Evolutionary conservation across 2,329 filamentous ascomycete species (phyloP), one percentile per base, ranked within the genome.

Genomic region (Lachnellula cervina): DNA sequence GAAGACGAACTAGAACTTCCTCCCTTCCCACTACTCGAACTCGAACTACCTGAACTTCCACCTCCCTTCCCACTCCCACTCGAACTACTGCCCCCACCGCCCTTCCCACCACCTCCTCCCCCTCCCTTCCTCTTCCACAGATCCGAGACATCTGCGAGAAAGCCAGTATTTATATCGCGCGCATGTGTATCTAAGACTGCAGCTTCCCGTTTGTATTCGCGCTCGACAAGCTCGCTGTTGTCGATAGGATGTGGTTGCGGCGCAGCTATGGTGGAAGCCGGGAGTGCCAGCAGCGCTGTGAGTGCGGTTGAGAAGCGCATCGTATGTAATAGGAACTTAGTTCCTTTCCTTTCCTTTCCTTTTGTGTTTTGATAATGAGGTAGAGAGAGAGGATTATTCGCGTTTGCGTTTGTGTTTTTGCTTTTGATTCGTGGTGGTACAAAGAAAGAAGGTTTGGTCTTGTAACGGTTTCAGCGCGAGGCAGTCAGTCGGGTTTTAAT

Each of bases 71-170:
- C 77, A 17, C 78, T 70, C 19, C 54, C 46, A n/a, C 47, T 38
- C 32, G 50, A 42, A 19, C 48, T 35, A n/a, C 55, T 53, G 21
- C 56, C 48, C 5, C 59, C 61, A 25, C 76, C 73, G 9, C 77
- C 76, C 56, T 76, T 71, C 17, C 76, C 73, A 49, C 80, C 79
- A 11, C 78, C 72, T 8, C 80, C 80, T 6, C 82, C 82, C 48
- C 83, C 82, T 37, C 82, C 82, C 64, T 80, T 80, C 60, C 83
- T 77, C 73, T 83, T 84, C 73, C 76, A 83, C 21, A 85, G 69
- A 34, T 82, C 75, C 52, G 50, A 56, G 5, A 52, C 50, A 28
- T 62, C 62, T 8, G 38, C 56, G 34, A 55, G 49, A 1, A 58
- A 11, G 2, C 34, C 34, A 28, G 6, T 23, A 40, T 43, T n/a